phyloP scores from a whole-genome alignment of 2,329 filamentous ascomycete genomes.

The Ascochyta koolunga region DNA sequence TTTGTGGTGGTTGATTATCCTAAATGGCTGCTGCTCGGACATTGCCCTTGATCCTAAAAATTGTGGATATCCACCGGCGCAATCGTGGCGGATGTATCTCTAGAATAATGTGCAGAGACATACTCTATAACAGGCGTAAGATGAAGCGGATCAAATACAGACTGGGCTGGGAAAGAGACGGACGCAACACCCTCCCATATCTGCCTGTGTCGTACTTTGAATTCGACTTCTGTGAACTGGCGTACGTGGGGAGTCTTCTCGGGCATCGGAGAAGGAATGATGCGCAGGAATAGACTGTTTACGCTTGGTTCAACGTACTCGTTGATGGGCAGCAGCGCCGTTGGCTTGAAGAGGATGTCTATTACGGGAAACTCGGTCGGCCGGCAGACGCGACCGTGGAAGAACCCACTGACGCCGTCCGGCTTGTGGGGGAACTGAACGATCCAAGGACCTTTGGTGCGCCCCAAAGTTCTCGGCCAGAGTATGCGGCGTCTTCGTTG shows the following conservation, averaged over 20 bases:
- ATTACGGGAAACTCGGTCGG: not conserved
- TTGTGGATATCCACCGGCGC: not conserved
- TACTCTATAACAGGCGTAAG: not conserved
- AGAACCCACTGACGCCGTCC: not conserved
- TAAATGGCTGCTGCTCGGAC: too few relatives aligned
- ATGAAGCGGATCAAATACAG: not conserved
- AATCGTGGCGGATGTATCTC: not conserved
- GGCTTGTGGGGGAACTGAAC: not conserved
- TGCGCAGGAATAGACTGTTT: not conserved
- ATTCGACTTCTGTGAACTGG: not conserved
- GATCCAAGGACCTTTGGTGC: slow-evolving; percentile 8
- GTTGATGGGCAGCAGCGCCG: not conserved
- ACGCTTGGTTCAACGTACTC: not conserved
- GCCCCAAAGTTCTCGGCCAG: slow-evolving; percentile 4
- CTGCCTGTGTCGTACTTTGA: not conserved
- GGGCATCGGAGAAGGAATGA: not conserved
- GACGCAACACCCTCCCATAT: not conserved
- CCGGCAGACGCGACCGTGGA: not conserved
- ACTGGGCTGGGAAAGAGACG: not conserved
- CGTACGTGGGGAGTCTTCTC: not conserved
- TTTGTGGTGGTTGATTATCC: too few relatives aligned
- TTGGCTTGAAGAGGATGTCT: not conserved
- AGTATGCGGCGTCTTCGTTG: slow-evolving; percentile 9
- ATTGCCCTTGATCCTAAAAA: too few relatives aligned
- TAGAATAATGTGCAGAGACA: not conserved